Evolutionary conservation across 441 rosid genomes (phyloP), one percentile per base, ranked within the genome.

Genomic region (Eruca vesicaria): DNA sequence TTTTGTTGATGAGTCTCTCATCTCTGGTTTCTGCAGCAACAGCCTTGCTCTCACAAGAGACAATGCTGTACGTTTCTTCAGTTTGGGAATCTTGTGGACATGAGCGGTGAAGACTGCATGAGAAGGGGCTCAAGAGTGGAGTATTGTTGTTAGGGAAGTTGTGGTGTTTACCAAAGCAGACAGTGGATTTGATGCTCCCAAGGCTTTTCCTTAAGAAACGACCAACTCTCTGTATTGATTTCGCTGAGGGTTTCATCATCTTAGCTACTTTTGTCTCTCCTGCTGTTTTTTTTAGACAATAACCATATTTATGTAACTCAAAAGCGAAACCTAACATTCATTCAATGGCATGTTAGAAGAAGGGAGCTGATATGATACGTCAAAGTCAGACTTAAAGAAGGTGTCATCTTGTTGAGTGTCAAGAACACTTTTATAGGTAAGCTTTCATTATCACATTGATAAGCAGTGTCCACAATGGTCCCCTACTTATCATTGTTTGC

Each of bases 211-310:
- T 84, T 35, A 90, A 65, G 83, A 88, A 79, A 60, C 76, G 83
- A 78, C 81, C 89, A 80, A 90, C 82, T 78, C 86, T 89, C 21
- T 75, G 62, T 65, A 87, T 75, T 77, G 97, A 84, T 63, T 88
- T 90, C 79, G 84, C 77, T 35, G 89, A 79, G 83, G 79, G 86
- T 88, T 86, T 91, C 64, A 74, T 82, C 78, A 76, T 62, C 53
- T 75, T 75, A 36, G 56, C 19, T 26, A 36, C 35, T 57, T 61
- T 61, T 71, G 53, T 65, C 26, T 12, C 50, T 59, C 41, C 9
- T 29, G 66, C 32, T 66, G 31, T 64, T 2, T 74, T 50, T 32
- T 32, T 26, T 11, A 50, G 69, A 29, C 15, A 16, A 61, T 69
- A 71, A 19, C 78, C 48, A 63, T 75, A 70, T 56, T 62, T 63